Evolutionary conservation across 2,329 filamentous ascomycete genomes (phyloP).

Genomic region (Aureobasidium melanogenum): DNA sequence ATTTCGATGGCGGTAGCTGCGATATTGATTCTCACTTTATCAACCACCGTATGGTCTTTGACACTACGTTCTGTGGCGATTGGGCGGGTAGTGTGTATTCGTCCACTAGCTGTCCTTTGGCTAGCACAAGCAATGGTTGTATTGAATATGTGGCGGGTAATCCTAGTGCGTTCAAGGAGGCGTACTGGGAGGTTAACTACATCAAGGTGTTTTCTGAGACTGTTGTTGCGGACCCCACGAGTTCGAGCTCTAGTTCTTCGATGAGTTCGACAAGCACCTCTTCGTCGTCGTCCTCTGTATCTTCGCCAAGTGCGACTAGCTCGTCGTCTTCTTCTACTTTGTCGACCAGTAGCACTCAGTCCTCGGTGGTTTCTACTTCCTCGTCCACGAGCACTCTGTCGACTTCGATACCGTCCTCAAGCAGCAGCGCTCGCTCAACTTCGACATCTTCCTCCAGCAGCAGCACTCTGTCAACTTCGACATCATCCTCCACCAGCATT

Average conservation of each 20-base stretch:
- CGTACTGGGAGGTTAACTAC: constrained; percentile 19
- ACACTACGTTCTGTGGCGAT: constrained; percentile 39
- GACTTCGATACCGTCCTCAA: not conserved
- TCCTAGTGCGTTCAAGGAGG: constrained; percentile 16
- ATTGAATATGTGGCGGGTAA: constrained; percentile 17
- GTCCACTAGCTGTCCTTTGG: constrained; percentile 11
- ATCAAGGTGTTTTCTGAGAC: constrained; percentile 17
- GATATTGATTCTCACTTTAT: constrained; percentile 27
- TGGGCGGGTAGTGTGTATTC: constrained; percentile 17
- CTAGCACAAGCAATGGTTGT: constrained; percentile 10
- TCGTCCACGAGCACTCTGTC: not conserved
- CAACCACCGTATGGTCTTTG: constrained; percentile 51
- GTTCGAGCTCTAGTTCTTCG: not conserved
- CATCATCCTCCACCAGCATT: not conserved
- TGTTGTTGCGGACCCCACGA: not conserved
- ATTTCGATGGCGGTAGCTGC: constrained; percentile 35
- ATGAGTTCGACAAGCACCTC: not conserved
- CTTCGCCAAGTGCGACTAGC: not conserved
- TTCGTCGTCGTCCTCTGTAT: not conserved
- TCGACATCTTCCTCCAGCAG: not conserved
- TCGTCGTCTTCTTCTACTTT: not conserved
- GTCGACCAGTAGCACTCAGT: not conserved
- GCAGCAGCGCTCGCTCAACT: not conserved
- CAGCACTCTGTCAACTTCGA: not conserved
- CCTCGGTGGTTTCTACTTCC: not conserved